Conservation (phyloP, 768 basidiomycete genomes). For the Grammothele lineata region DNA sequence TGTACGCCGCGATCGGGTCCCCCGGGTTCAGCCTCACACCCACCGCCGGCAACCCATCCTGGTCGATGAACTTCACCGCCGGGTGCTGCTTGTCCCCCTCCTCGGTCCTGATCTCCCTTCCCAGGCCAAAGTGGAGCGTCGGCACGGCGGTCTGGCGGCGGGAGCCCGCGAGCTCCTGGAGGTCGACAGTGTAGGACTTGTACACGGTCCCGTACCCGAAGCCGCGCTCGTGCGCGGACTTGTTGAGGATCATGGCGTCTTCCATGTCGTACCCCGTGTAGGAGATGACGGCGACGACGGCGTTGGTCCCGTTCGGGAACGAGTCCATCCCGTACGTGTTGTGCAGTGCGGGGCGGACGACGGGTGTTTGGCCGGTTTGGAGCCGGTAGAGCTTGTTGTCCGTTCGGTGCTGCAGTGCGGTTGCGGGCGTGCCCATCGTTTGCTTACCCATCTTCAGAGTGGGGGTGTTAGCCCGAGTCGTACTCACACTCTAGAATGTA, state of each 20-base stretch:
- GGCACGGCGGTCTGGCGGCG: constrained; percentile 51
- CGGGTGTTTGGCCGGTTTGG: constrained; percentile 91
- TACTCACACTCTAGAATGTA: not conserved
- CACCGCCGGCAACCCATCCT: constrained; percentile 81
- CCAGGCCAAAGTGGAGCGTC: constrained; percentile 87
- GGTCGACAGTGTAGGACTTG: constrained; percentile 89
- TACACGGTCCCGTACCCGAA: constrained; percentile 97
- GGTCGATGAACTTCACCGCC: constrained; percentile 55
- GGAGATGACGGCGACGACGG: constrained; percentile 98
- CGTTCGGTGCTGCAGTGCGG: constrained; percentile 85
- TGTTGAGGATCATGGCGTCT: constrained; percentile 99
- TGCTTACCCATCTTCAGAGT: constrained; percentile 92
- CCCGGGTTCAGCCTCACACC: constrained; percentile 69
- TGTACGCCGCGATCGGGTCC: constrained; percentile 80
- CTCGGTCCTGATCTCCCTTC: constrained; percentile 59
- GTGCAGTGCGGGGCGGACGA: constrained; percentile 89
- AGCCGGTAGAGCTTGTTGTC: constrained; percentile 98
- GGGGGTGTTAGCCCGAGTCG: not conserved
- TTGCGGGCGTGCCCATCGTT: constrained; percentile 98
- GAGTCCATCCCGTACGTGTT: constrained; percentile 97
- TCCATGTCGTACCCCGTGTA: constrained; percentile 99
- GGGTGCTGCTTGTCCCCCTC: constrained; percentile 45
- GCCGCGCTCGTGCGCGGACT: constrained; percentile 96
- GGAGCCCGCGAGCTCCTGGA: constrained; percentile 74
- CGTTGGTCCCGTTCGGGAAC: constrained; percentile 98